Evolutionary conservation across 768 basidiomycete species (phyloP).

Genomic region (Tylopilus plumbeoviolaceoides): DNA sequence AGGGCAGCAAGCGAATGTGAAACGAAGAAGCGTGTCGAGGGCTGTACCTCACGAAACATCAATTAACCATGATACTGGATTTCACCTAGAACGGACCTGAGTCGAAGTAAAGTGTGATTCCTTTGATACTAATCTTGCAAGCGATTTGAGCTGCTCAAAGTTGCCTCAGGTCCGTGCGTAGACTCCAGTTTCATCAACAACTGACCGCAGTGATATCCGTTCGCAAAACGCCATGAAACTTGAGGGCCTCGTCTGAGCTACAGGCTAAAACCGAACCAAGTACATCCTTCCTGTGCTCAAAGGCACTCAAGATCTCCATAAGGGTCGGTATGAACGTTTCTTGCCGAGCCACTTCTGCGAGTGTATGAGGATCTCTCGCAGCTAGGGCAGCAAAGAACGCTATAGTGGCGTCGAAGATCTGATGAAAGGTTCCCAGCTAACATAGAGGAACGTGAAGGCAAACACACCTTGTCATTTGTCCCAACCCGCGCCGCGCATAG

Average conservation of each 20-base stretch:
- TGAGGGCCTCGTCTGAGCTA: conserved; percentile 42
- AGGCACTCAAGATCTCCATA: conserved; percentile 37
- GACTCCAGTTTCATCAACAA: conserved; percentile 4
- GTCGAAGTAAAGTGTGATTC: conserved; percentile 28
- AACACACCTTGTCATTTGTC: conserved; percentile 53
- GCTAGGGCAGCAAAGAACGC: conserved; percentile 60
- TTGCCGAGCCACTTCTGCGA: conserved; percentile 49
- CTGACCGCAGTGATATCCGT: conserved; percentile 56
- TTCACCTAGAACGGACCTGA: conserved; percentile 14
- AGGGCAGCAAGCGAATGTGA: conserved; percentile 47
- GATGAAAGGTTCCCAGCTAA: not conserved
- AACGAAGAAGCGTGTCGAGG: conserved; percentile 53
- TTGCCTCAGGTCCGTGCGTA: conserved; percentile 5
- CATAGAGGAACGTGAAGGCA: not conserved
- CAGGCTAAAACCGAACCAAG: conserved; percentile 40
- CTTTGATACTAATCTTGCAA: conserved; percentile 34
- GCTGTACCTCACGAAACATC: conserved; percentile 26
- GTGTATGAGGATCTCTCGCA: conserved; percentile 52
- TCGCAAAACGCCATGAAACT: conserved; percentile 49
- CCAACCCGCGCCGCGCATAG: conserved; percentile 58
- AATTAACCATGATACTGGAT: not conserved
- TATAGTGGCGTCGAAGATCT: conserved; percentile 66
- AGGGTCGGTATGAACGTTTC: conserved; percentile 39
- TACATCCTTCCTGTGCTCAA: conserved; percentile 41
- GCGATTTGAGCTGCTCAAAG: conserved; percentile 30